Conservation (phyloP, 257 asterid species). For the Scutellaria galericulata region DNA sequence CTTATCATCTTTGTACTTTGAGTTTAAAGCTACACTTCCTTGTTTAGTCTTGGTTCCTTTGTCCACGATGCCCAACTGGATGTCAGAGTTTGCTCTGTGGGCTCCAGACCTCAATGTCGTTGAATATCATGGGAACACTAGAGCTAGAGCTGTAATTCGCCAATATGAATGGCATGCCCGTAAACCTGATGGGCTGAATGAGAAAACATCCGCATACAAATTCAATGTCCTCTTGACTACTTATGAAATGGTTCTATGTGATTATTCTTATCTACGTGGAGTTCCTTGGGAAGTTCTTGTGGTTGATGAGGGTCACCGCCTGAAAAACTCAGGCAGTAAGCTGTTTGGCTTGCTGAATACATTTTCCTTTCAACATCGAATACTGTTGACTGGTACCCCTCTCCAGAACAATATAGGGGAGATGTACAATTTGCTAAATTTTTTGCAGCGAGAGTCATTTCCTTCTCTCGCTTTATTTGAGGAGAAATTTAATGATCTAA, state of each 20-base stretch:
- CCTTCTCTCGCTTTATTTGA: conserved; percentile 91
- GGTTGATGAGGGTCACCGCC: conserved; percentile 99
- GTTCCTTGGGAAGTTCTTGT: conserved; percentile 99
- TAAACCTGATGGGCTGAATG: conserved; percentile 48
- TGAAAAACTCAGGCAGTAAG: conserved; percentile 87
- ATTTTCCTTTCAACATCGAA: conserved; percentile 90
- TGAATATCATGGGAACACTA: conserved; percentile 91
- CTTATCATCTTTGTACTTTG: conserved; percentile 75
- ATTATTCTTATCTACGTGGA: conserved; percentile 77
- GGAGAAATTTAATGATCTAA: conserved; percentile 89
- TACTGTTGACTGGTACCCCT: conserved; percentile 95
- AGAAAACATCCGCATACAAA: conserved; percentile 67
- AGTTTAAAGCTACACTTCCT: conserved; percentile 83
- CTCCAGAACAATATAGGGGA: conserved; percentile 98
- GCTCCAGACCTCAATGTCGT: conserved; percentile 94
- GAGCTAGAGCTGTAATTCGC: conserved; percentile 81
- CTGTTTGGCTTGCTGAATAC: conserved; percentile 88
- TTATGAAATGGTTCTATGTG: conserved; percentile 96
- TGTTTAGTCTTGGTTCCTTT: conserved; percentile 96
- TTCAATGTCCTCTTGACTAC: conserved; percentile 94
- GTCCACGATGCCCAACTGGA: conserved; percentile 99
- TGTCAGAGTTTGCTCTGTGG: conserved; percentile 94
- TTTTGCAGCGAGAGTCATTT: conserved; percentile 89
- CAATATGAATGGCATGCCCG: conserved; percentile 93
- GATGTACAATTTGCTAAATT: conserved; percentile 93